Percentiles rank a stretch among this genome's conserved stretches.
Conservation (phyloP, 495 filamentous ascomycete species). For the Jackrogersella minutella region DNA sequence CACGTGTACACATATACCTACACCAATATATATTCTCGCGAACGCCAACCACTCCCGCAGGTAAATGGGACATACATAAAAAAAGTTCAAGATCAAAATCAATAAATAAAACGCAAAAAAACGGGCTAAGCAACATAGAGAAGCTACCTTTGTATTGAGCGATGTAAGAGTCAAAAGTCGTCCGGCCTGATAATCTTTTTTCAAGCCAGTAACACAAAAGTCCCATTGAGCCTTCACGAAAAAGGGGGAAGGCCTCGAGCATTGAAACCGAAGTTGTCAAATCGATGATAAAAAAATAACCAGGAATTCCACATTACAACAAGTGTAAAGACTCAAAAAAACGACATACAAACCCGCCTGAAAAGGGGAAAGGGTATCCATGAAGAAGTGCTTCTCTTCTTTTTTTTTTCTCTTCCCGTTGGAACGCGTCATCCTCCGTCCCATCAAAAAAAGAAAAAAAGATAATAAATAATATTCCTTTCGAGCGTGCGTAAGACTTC, state of each 20-base stretch:
- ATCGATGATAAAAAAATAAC: not conserved
- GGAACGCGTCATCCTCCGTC: conserved; percentile 16
- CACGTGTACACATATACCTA: too few species aligned
- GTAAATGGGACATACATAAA: too few species aligned
- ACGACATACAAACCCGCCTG: conserved; percentile 21
- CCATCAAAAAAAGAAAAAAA: conserved; percentile 18
- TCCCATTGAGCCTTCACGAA: not conserved
- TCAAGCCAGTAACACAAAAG: not conserved
- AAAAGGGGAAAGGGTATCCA: conserved; percentile 32
- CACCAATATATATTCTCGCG: not conserved
- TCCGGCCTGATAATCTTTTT: not conserved
- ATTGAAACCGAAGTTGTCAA: not conserved
- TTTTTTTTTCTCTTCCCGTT: conserved; percentile 23
- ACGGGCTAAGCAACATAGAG: not conserved
- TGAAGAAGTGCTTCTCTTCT: conserved; percentile 27
- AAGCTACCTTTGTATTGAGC: not conserved
- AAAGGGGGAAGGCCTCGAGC: not conserved
- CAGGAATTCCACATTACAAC: conserved; percentile 33
- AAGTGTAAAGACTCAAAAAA: conserved; percentile 1
- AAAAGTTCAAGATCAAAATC: too few species aligned
- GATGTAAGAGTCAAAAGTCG: not conserved
- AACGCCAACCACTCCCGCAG: not conserved
- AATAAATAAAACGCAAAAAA: too few species aligned
- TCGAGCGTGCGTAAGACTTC: conserved; percentile 21
- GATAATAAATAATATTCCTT: not conserved